Conservation (phyloP, 2,329 filamentous ascomycete species). For the Colletotrichum tropicale region DNA sequence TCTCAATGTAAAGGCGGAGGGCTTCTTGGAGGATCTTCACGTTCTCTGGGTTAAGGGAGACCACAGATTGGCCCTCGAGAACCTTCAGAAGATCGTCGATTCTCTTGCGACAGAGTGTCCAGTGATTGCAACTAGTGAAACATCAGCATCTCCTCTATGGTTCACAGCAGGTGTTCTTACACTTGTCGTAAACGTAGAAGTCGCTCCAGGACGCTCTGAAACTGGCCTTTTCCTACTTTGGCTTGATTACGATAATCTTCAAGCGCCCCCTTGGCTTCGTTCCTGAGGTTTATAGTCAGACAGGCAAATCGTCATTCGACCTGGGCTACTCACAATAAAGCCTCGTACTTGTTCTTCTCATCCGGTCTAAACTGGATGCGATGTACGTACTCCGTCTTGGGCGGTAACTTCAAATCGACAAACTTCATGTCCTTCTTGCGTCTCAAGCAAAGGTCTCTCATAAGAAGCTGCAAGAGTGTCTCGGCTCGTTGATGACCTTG, state of each 20-base stretch:
- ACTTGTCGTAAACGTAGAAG: slow-evolving; percentile 83
- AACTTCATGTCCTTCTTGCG: slow-evolving; percentile 90
- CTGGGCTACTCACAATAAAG: slow-evolving; percentile 61
- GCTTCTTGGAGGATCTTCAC: slow-evolving; percentile 74
- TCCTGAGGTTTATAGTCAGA: slow-evolving; percentile 43
- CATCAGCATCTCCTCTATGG: slow-evolving; percentile 18
- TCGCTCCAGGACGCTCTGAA: slow-evolving; percentile 79
- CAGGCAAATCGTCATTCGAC: too few species aligned
- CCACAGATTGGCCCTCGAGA: slow-evolving; percentile 69
- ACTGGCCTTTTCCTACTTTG: slow-evolving; percentile 54
- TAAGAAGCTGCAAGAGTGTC: slow-evolving; percentile 73
- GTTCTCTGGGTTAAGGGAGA: slow-evolving; percentile 76
- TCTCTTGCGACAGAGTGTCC: slow-evolving; percentile 78
- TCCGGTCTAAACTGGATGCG: slow-evolving; percentile 74
- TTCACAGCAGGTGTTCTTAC: slow-evolving; percentile 36
- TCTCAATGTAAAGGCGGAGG: slow-evolving; percentile 78
- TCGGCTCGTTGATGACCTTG: slow-evolving; percentile 61
- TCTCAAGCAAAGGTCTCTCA: slow-evolving; percentile 80
- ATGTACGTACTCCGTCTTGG: slow-evolving; percentile 79
- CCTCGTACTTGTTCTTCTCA: slow-evolving; percentile 79
- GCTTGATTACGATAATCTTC: slow-evolving; percentile 59
- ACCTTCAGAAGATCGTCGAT: slow-evolving; percentile 74
- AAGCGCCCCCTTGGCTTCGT: slow-evolving; percentile 76
- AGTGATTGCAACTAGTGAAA: slow-evolving; percentile 75
- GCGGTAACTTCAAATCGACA: slow-evolving; percentile 79